phyloP scores from a whole-genome alignment of 257 asterid species.

The Scutellaria baicalensis region DNA sequence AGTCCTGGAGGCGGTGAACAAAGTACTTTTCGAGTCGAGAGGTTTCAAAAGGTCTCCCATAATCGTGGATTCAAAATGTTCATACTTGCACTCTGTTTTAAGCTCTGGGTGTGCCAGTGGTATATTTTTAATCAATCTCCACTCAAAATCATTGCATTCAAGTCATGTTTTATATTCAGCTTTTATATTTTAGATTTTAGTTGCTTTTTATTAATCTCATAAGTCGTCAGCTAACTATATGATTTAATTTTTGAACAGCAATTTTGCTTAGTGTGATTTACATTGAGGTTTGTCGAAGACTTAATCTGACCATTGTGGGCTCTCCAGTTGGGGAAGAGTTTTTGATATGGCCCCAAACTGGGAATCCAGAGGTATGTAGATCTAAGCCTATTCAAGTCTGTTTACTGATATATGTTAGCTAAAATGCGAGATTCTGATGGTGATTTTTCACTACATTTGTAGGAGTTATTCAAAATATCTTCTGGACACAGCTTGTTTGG shows the following conservation, averaged over 20 bases:
- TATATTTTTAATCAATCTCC: conserved; percentile 17
- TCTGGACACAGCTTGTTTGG: conserved; percentile 84
- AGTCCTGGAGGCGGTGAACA: conserved; percentile 83
- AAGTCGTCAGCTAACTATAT: conserved; percentile 5
- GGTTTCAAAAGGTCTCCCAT: conserved; percentile 78
- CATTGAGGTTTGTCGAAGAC: conserved; percentile 92
- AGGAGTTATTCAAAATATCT: conserved; percentile 85
- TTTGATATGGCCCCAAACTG: conserved; percentile 91
- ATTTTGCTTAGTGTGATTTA: conserved; percentile 89
- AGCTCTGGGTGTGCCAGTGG: conserved; percentile 74
- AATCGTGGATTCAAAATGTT: conserved; percentile 67
- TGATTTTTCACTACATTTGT: conserved; percentile 2
- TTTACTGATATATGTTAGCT: not conserved
- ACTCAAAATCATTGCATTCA: not conserved
- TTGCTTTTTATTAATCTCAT: not conserved
- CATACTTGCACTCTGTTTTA: conserved; percentile 79
- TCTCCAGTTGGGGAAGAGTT: conserved; percentile 99
- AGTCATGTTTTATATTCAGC: not conserved
- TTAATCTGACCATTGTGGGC: conserved; percentile 83
- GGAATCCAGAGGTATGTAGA: conserved; percentile 79
- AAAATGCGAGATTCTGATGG: not conserved
- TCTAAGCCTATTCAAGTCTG: not conserved
- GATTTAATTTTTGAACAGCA: conserved; percentile 39
- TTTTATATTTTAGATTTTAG: not conserved
- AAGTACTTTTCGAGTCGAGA: conserved; percentile 64